Conservation (phyloP, 768 basidiomycete species). For the Macrolepiota dolichaula region DNA sequence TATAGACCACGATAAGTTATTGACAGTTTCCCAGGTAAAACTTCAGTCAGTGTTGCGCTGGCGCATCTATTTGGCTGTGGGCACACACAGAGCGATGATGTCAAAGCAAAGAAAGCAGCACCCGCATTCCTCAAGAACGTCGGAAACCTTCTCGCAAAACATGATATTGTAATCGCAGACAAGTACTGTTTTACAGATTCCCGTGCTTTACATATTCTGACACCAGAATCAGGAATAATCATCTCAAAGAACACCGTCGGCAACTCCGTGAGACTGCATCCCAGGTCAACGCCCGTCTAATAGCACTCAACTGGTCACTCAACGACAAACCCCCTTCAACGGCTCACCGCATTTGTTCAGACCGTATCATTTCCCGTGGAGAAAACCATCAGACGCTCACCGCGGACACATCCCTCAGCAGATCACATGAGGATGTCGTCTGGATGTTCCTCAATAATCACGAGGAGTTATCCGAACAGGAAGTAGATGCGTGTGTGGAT, state of each 20-base stretch:
- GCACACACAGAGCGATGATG: conserved; percentile 93
- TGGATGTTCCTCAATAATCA: conserved; percentile 70
- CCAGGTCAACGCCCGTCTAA: conserved; percentile 50
- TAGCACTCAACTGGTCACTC: conserved; percentile 78
- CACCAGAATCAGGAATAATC: conserved; percentile 67
- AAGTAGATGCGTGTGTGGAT: conserved; percentile 69
- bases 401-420: conserved; percentile 41
- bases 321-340: conserved; percentile 53
- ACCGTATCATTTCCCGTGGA: conserved; percentile 74
- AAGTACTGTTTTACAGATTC: conserved; percentile 52
- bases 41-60: conserved; percentile 77
- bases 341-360: conserved; percentile 71
- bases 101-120: conserved; percentile 71
- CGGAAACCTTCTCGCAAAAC: conserved; percentile 46
- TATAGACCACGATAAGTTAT: conserved; percentile 13
- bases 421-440: conserved; percentile 75
- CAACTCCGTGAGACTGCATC: conserved; percentile 57
- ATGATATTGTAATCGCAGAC: conserved; percentile 89
- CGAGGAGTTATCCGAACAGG: conserved; percentile 53
- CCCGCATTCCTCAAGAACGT: conserved; percentile 75
- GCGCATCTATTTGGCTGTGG: conserved; percentile 78
- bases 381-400: conserved; percentile 82
- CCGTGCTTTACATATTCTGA: neutral
- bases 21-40: conserved; percentile 65
- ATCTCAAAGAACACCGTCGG: conserved; percentile 74